Percentiles rank a stretch among this genome's conserved stretches.
These are phyloP conservation scores for Penicillium digitatum DNA, from an alignment of 2,329 filamentous ascomycete species.

Conservation along the genomic window DNA sequence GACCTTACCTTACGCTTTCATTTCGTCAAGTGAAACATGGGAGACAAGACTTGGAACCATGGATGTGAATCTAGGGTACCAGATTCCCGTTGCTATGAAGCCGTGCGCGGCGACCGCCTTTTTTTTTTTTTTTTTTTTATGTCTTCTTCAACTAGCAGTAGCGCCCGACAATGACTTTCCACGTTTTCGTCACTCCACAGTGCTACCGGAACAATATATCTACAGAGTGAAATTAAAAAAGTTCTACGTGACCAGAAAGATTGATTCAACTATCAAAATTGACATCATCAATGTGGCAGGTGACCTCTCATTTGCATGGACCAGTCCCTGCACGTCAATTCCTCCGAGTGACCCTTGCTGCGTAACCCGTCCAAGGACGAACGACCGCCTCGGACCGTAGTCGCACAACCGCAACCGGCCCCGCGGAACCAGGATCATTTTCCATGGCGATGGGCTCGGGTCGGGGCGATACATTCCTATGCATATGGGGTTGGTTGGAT, in stretches of 20 bases:
- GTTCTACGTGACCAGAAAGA: background rate
- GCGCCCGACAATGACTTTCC: background rate
- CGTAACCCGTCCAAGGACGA: slow-evolving; percentile 16
- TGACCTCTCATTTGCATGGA: slow-evolving; percentile 12
- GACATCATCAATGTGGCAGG: slow-evolving; percentile 12
- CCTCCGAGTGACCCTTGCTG: slow-evolving; percentile 9
- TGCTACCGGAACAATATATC: background rate
- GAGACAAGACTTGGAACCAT: slow-evolving; percentile 1
- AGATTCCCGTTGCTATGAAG: slow-evolving; percentile 4
- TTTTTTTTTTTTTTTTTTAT: background rate
- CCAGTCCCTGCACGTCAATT: slow-evolving; percentile 14
- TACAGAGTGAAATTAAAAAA: background rate
- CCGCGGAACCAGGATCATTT: slow-evolving; percentile 25
- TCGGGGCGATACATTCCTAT: slow-evolving; percentile 19
- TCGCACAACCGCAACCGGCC: slow-evolving; percentile 31
- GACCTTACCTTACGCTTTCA: slow-evolving; percentile 2
- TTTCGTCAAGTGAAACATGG: slow-evolving; percentile 1
- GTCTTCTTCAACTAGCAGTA: background rate
- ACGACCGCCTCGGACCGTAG: slow-evolving; percentile 35
- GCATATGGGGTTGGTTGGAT: background rate
- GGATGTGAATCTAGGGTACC: slow-evolving; percentile 8
- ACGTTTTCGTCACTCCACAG: background rate
- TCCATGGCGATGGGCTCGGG: slow-evolving; percentile 27
- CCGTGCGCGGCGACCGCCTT: slow-evolving; percentile 10
- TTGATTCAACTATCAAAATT: background rate